Conservation (phyloP, 306 rosid genomes). For the Vigna radiata region DNA sequence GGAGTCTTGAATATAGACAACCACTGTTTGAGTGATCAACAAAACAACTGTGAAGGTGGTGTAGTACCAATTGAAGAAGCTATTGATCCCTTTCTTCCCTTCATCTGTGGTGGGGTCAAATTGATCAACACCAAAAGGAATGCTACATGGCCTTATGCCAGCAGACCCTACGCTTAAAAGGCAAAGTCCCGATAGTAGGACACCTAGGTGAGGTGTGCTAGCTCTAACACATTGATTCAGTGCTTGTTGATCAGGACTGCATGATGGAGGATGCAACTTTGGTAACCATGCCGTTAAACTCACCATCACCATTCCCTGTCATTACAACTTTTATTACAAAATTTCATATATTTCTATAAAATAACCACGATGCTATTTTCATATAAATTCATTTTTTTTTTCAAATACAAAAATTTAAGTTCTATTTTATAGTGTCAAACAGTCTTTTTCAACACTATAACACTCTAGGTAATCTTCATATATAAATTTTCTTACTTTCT, state of each 20-base stretch:
- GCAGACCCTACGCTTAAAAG: conserved; percentile 65
- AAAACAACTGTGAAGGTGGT: conserved; percentile 48
- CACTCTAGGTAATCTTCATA: too few relatives aligned
- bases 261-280: conserved; percentile 66
- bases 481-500: too few relatives aligned
- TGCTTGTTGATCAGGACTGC: conserved; percentile 45
- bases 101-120: conserved; percentile 67
- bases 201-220: conserved; percentile 44
- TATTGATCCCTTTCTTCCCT: conserved; percentile 67
- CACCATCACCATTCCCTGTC: conserved; percentile 75
- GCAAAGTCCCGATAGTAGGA: conserved; percentile 57
- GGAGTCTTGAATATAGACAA: conserved; percentile 76
- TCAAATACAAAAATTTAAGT: too few relatives aligned
- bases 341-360: not conserved
- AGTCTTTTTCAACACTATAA: too few relatives aligned
- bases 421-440: too few relatives aligned
- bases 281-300: conserved; percentile 75
- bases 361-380: too few relatives aligned
- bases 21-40: conserved; percentile 55
- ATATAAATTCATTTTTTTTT: too few relatives aligned
- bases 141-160: conserved; percentile 85
- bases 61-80: conserved; percentile 84
- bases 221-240: conserved; percentile 57
- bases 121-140: conserved; percentile 88
- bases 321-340: conserved; percentile 8